Conservation (phyloP, 129 eudicot species). For the Solidago caesia region DNA sequence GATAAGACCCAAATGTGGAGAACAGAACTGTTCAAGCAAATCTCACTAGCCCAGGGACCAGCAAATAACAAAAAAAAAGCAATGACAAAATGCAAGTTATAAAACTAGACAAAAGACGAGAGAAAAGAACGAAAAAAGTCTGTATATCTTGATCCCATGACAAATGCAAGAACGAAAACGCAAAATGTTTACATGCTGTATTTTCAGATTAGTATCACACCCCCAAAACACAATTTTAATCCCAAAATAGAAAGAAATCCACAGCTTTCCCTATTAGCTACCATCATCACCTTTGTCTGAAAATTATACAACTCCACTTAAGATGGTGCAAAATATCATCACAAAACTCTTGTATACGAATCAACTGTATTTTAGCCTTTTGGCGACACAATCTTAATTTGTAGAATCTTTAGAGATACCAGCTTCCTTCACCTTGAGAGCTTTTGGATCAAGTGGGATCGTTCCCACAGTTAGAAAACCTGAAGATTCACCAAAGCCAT, state of each 20-base stretch:
- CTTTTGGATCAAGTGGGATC: slow-evolving; percentile 72
- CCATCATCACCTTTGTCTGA: slow-evolving; percentile 15
- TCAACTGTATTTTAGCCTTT: not conserved
- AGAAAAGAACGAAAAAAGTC: slow-evolving; percentile 1
- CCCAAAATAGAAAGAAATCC: slow-evolving; percentile 25
- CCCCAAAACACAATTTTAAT: slow-evolving; percentile 26
- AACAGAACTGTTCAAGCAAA: too few relatives aligned
- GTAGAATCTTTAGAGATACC: slow-evolving; percentile 10
- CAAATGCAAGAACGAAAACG: slow-evolving; percentile 28
- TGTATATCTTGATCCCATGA: slow-evolving; percentile 30
- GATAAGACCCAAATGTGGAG: too few relatives aligned
- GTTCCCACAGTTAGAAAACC: slow-evolving; percentile 69
- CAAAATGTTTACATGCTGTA: slow-evolving; percentile 35
- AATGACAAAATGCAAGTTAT: not conserved
- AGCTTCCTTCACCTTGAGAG: slow-evolving; percentile 37
- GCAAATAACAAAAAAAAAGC: not conserved
- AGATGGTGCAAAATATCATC: slow-evolving; percentile 7
- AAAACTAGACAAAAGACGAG: not conserved
- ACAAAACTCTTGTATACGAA: slow-evolving; percentile 13
- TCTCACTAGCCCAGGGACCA: too few relatives aligned
- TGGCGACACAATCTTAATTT: slow-evolving; percentile 8
- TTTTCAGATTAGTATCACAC: slow-evolving; percentile 31
- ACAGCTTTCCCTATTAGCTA: slow-evolving; percentile 22
- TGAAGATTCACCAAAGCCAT: slow-evolving; percentile 32
- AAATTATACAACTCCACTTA: slow-evolving; percentile 24